Evolutionary conservation across 2,329 filamentous ascomycete genomes (phyloP).

Genomic region (Cladosporium sp.): DNA sequence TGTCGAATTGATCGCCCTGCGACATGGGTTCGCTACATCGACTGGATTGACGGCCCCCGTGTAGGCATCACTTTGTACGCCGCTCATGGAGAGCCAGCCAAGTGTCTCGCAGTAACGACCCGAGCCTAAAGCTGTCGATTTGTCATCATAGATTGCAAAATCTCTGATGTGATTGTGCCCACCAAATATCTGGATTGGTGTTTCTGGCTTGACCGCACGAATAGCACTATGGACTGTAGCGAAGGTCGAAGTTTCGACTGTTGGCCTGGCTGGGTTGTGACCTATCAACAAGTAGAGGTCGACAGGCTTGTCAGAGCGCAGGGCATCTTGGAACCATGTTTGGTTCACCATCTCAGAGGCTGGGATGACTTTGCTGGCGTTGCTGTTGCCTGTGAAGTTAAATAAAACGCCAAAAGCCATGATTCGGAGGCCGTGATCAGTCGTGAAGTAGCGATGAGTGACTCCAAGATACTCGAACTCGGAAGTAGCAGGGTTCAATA

Average conservation of each 20-base stretch:
- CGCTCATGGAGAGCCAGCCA: conserved; percentile 62
- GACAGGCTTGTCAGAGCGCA: conserved; percentile 52
- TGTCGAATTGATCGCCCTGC: conserved; percentile 22
- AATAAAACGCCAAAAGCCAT: conserved; percentile 52
- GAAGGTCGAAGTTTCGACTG: conserved; percentile 42
- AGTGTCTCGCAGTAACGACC: conserved; percentile 64
- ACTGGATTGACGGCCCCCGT: conserved; percentile 33
- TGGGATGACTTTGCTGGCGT: conserved; percentile 57
- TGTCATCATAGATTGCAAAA: conserved; percentile 60
- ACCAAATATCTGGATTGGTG: conserved; percentile 62
- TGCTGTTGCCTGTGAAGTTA: conserved; percentile 54
- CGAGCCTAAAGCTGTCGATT: conserved; percentile 58
- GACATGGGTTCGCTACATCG: conserved; percentile 28
- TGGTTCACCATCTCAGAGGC: conserved; percentile 51
- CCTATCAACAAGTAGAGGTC: conserved; percentile 62
- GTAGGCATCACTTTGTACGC: conserved; percentile 48
- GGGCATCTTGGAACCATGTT: conserved; percentile 57
- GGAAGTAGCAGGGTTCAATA: conserved; percentile 41
- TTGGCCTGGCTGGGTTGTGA: conserved; percentile 54
- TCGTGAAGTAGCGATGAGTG: conserved; percentile 49
- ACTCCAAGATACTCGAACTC: conserved; percentile 44
- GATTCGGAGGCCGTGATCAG: conserved; percentile 45
- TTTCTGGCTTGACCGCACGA: conserved; percentile 51
- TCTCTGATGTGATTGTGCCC: conserved; percentile 49
- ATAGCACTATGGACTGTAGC: conserved; percentile 55